Conservation (phyloP, 2,329 filamentous ascomycete species). For the Sporothrix brasiliensis region DNA sequence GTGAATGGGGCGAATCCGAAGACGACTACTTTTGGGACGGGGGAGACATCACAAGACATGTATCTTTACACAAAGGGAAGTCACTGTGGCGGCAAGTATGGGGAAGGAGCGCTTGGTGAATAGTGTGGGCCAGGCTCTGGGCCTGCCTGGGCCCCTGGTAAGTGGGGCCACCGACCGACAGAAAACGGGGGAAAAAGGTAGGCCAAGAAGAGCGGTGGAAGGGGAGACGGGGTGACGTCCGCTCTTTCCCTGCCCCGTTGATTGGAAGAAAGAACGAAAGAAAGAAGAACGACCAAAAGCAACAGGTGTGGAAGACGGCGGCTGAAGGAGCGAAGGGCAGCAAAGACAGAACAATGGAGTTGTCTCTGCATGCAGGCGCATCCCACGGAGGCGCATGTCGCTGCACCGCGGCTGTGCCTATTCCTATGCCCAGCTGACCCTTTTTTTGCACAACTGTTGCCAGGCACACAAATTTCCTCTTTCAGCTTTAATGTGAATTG, state of each 20-base stretch:
- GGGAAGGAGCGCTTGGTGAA: conserved; percentile 18
- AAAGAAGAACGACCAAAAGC: neutral
- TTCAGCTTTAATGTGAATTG: too few species aligned
- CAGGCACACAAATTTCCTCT: neutral
- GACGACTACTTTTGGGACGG: neutral
- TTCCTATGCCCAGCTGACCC: neutral
- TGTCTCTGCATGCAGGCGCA: conserved; percentile 2
- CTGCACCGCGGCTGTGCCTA: conserved; percentile 10
- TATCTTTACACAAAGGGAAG: too few species aligned
- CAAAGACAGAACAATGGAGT: neutral
- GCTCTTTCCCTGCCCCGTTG: conserved; percentile 5
- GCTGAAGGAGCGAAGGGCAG: conserved; percentile 3
- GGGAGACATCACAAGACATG: too few species aligned
- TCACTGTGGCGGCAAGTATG: neutral
- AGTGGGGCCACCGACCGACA: conserved; percentile 14
- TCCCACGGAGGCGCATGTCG: conserved; percentile 3
- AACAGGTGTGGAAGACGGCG: neutral
- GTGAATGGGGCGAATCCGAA: neutral
- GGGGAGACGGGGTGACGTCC: conserved; percentile 21
- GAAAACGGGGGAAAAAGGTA: neutral
- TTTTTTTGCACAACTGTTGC: neutral
- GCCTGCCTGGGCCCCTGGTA: neutral
- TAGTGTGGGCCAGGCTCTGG: neutral
- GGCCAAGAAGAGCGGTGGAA: conserved; percentile 15
- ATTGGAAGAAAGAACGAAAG: neutral